phyloP scores from a whole-genome alignment of 345 rosid species.

The Aquilaria malaccensis region DNA sequence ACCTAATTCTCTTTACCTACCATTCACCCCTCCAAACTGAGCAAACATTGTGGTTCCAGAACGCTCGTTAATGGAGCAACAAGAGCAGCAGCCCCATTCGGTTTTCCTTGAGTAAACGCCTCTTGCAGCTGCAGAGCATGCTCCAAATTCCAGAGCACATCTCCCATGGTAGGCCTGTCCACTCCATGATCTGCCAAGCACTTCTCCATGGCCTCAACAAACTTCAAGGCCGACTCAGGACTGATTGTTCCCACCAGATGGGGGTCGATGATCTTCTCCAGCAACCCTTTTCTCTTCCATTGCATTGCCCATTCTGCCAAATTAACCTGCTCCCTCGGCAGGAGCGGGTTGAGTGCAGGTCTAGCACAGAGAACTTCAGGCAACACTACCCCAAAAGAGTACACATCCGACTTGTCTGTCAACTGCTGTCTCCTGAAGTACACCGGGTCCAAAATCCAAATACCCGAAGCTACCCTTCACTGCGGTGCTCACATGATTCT shows the following conservation, averaged over 20 bases:
- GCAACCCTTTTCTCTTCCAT: conserved; percentile 42
- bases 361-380: conserved; percentile 38
- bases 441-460: conserved; percentile 32
- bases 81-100: conserved; percentile 32
- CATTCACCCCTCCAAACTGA: conserved; percentile 52
- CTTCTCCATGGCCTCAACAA: conserved; percentile 50
- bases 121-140: conserved; percentile 78
- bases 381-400: conserved; percentile 48
- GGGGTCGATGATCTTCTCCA: conserved; percentile 46
- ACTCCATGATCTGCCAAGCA: conserved; percentile 50
- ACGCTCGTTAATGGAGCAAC: conserved; percentile 37
- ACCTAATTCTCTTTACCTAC: conserved; percentile 32
- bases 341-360: conserved; percentile 42
- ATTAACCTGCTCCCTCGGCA: conserved; percentile 50
- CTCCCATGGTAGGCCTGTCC: conserved; percentile 64
- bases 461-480: conserved; percentile 57
- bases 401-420: conserved; percentile 48
- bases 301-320: conserved; percentile 64
- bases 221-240: conserved; percentile 44
- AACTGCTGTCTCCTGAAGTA: conserved; percentile 48
- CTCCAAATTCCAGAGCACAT: conserved; percentile 58
- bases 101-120: conserved; percentile 43
- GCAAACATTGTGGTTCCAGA: conserved; percentile 66
- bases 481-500: conserved; percentile 60
- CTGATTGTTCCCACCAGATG: conserved; percentile 24